phyloP scores from a whole-genome alignment of 371 early-diverging fungal species.

The Parasitella parasitica region DNA sequence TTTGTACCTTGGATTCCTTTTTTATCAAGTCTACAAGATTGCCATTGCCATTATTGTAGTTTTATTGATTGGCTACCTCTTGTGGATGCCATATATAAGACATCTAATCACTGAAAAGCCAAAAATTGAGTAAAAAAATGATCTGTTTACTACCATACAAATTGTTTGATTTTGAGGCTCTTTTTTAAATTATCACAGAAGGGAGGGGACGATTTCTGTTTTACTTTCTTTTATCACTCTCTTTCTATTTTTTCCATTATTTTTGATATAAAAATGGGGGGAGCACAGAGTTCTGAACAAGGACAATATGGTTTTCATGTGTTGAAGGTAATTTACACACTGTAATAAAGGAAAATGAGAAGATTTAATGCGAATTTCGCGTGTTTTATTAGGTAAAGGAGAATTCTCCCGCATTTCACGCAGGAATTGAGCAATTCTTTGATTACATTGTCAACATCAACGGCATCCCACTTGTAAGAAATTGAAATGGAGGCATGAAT shows the following conservation, averaged over 20 bases:
- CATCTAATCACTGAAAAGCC: not conserved
- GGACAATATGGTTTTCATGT: conserved; percentile 51
- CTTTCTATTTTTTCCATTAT: not conserved
- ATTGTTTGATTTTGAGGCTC: not conserved
- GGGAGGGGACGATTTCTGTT: not conserved
- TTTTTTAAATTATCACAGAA: not conserved
- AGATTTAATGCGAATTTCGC: not conserved
- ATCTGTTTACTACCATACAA: not conserved
- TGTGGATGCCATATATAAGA: conserved; percentile 18
- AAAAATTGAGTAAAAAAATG: conserved; percentile 29
- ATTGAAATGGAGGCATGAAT: not conserved
- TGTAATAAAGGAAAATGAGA: not conserved
- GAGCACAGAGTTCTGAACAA: conserved; percentile 50
- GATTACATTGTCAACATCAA: conserved; percentile 74
- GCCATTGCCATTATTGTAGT: conserved; percentile 17
- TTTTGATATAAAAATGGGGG: conserved; percentile 25
- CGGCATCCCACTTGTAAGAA: conserved; percentile 53
- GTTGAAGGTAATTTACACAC: conserved; percentile 30
- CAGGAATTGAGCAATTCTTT: conserved; percentile 77
- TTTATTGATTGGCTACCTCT: conserved; percentile 11
- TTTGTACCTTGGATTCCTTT: conserved; percentile 30
- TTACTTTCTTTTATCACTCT: not conserved
- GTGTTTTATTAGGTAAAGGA: conserved; percentile 8
- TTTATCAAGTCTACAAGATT: conserved; percentile 36
- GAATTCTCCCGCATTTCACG: conserved; percentile 63